Evolutionary conservation across 2,329 filamentous ascomycete species (phyloP).

Genomic region (Penicillium sp.): DNA sequence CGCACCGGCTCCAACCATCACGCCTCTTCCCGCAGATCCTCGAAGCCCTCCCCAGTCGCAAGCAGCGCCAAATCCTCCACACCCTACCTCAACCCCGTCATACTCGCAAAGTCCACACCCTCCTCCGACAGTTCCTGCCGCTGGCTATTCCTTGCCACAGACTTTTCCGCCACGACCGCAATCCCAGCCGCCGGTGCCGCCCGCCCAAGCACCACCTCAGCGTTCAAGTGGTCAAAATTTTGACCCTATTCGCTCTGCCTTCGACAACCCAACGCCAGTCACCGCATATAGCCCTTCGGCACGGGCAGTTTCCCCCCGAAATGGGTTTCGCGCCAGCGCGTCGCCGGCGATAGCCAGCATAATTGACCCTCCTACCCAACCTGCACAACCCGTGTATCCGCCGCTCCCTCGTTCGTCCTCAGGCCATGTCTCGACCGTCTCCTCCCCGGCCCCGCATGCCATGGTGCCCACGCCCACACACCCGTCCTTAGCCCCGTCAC

Average conservation of each 20-base stretch:
- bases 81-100: conserved; percentile 8
- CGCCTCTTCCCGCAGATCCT: conserved; percentile 12
- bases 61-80: conserved; percentile 14
- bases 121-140: conserved; percentile 46
- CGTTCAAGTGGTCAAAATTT: conserved; percentile 78
- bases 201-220: conserved; percentile 43
- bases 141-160: conserved; percentile 54
- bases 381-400: conserved; percentile 29
- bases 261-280: conserved; percentile 41
- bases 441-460: conserved; percentile 28
- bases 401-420: conserved; percentile 30
- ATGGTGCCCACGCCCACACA: conserved; percentile 26
- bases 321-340: conserved; percentile 67
- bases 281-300: conserved; percentile 45
- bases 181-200: conserved; percentile 46
- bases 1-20: conserved; percentile 11
- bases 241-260: conserved; percentile 81
- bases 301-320: conserved; percentile 51
- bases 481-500: conserved; percentile 23
- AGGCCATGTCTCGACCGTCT: conserved; percentile 24
- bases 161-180: conserved; percentile 42
- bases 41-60: conserved; percentile 16
- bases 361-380: conserved; percentile 63
- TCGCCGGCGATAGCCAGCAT: conserved; percentile 91
- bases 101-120: conserved; percentile 38